phyloP scores from a whole-genome alignment of 2,329 filamentous ascomycete genomes.

The Cyclaneusma minus region DNA sequence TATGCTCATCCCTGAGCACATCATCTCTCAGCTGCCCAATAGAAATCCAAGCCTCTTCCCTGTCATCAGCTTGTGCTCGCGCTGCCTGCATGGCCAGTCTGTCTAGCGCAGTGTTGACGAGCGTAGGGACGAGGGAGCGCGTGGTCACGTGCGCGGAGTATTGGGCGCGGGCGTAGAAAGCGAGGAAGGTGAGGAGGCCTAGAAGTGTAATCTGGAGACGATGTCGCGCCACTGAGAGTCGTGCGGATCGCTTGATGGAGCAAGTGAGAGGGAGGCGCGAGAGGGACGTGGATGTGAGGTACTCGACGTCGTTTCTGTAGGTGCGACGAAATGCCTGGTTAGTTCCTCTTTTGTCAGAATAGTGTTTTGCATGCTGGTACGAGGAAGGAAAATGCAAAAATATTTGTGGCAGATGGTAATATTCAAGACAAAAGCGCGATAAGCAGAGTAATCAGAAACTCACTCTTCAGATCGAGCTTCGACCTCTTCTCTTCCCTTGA shows the following conservation, averaged over 20 bases:
- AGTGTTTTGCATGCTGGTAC: slow-evolving; percentile 23
- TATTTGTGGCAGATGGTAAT: slow-evolving; percentile 7
- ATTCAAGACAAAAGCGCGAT: slow-evolving; percentile 5
- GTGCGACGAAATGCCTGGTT: slow-evolving; percentile 65
- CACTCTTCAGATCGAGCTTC: slow-evolving; percentile 34
- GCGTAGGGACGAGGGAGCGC: slow-evolving; percentile 58
- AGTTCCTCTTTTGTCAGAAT: slow-evolving; percentile 50
- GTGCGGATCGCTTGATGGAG: slow-evolving; percentile 61
- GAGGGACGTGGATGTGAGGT: slow-evolving; percentile 78
- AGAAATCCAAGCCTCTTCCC: slow-evolving; percentile 64
- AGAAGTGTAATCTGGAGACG: slow-evolving; percentile 65
- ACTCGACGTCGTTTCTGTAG: slow-evolving; percentile 66
- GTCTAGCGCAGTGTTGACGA: slow-evolving; percentile 75
- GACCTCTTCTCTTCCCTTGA: slow-evolving; percentile 46
- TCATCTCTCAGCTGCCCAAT: slow-evolving; percentile 85
- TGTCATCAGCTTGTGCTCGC: slow-evolving; percentile 52
- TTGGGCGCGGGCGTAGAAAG: slow-evolving; percentile 47
- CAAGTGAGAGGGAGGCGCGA: slow-evolving; percentile 79
- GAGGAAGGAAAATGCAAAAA: slow-evolving; percentile 8
- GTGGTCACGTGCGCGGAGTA: slow-evolving; percentile 49
- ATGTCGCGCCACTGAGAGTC: slow-evolving; percentile 73
- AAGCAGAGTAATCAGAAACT: slow-evolving; percentile 24
- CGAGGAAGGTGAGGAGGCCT: slow-evolving; percentile 29
- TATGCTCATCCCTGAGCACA: slow-evolving; percentile 70
- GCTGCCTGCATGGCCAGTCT: slow-evolving; percentile 73